These are phyloP conservation scores for Physcomitrium patens DNA, from an alignment of 225 moss, liverwort and hornwort genomes.

Conservation along the genomic window DNA sequence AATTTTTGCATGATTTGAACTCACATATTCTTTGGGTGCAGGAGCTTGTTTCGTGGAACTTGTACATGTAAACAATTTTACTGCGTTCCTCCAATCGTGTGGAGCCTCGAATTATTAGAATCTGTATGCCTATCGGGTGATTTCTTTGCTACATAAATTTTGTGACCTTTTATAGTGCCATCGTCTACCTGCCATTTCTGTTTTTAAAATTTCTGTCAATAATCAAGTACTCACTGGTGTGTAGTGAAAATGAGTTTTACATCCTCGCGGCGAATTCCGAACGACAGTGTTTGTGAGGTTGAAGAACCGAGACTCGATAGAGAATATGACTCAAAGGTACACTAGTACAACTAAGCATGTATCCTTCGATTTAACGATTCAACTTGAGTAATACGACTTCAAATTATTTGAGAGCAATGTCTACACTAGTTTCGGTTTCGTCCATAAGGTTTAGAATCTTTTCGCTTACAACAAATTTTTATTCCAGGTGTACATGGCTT, in stretches of 20 bases:
- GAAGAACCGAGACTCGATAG: conserved; percentile 39
- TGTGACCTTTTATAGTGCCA: not conserved
- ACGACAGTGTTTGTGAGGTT: conserved; percentile 34
- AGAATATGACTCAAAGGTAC: conserved; percentile 55
- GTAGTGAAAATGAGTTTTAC: conserved; percentile 45
- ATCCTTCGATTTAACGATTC: conserved; percentile 3
- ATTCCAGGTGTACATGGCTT: conserved; percentile 88
- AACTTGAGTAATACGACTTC: conserved; percentile 15
- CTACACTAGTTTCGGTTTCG: conserved; percentile 2
- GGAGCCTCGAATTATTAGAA: not conserved
- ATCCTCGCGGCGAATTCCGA: conserved; percentile 39
- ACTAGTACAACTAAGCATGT: not conserved
- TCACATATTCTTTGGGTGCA: not conserved
- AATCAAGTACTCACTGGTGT: not conserved
- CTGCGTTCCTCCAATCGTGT: not conserved
- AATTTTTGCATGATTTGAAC: not conserved
- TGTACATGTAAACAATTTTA: not conserved
- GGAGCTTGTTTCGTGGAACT: conserved; percentile 7
- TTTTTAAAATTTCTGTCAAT: conserved; percentile 3
- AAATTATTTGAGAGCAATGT: not conserved
- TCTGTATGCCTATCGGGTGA: not conserved
- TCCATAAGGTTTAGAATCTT: not conserved
- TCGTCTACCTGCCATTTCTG: conserved; percentile 3
- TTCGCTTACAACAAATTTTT: conserved; percentile 27
- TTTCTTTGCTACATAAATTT: not conserved